Base-by-base conservation (phyloP, 768 basidiomycete genomes). In the Lactarius psammicola region DNA sequence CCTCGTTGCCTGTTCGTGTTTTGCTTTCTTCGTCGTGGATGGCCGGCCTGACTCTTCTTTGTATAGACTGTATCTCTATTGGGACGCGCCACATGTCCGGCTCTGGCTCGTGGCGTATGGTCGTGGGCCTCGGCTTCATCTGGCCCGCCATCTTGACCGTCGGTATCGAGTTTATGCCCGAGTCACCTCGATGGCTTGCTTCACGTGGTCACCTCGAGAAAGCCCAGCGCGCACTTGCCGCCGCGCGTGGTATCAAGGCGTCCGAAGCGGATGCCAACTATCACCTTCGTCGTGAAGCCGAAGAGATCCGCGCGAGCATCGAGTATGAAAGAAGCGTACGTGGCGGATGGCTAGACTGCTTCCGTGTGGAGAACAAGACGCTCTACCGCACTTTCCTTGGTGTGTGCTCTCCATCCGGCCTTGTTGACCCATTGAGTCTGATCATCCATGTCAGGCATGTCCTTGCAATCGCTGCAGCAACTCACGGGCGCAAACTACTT, bases 401-500 rank as follows among this genome's bases (percentile, higher is more conserved):
- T 77, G 63, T 28, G 72, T 71, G 18, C 15, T 38, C 9, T 44
- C 31, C 60, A 10, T 62, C 23, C 51, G 17, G 60, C 20, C 61
- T 38, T 23, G 38, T 44, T 59, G 46, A 31, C 18, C 46, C 26
- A 53, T 60, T n/a, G 57, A n/a, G 42, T 46, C 56, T 17, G 31
- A 28, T 54, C 20, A 49, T 42, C 13, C 13, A 26, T 49, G 17
- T 33, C 74, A 72, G 80, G 85, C 56, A 88, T 88, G 83, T 74
- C 79, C 2, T 75, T 92, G 26, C 89, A 91, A 75, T 81, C 80
- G 64, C 78, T 89, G 67, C 89, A 91, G 72, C 89, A 91, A 73
- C 81, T 90, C 40, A 90, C 86, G 0, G 85, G 86, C 26, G 85
- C 85, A 4, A 87, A 87, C 74, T 87, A 86, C 72, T 87, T 87